These are phyloP conservation scores for Mortierella sp. DNA, from an alignment of 371 early-diverging fungal species.

Conservation along the genomic window DNA sequence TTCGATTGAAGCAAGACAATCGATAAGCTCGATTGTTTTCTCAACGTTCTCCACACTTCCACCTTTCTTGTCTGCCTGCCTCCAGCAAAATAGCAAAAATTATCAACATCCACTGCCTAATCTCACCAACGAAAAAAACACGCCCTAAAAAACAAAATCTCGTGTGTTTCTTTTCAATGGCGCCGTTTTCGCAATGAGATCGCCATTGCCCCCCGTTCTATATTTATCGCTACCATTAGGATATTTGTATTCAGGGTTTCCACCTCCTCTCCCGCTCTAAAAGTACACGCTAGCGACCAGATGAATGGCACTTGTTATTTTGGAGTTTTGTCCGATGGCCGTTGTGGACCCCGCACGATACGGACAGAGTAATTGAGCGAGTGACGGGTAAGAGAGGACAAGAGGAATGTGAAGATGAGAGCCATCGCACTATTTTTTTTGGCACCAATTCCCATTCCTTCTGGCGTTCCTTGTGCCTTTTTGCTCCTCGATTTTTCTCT, in stretches of 20 bases:
- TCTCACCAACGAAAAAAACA: neutral
- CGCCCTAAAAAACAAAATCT: neutral
- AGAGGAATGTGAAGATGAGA: no score
- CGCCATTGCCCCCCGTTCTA: neutral
- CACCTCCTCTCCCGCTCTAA: neutral
- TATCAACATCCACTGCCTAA: neutral
- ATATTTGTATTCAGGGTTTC: neutral
- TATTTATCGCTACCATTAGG: neutral
- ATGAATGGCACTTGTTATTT: neutral
- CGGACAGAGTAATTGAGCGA: no score
- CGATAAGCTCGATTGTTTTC: neutral
- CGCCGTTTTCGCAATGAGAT: neutral
- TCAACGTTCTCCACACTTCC: neutral
- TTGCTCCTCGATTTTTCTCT: neutral
- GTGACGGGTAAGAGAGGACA: no score
- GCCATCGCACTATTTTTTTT: no score
- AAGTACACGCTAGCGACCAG: neutral
- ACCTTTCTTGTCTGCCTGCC: neutral
- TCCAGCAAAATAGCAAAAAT: neutral
- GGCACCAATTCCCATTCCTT: neutral
- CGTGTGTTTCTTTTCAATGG: neutral
- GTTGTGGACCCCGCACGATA: neutral
- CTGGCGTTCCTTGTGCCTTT: neutral
- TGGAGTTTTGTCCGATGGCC: conserved; percentile 11
- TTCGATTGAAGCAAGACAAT: neutral